Evolutionary conservation across 441 rosid genomes (phyloP).

Genomic region (Corymbia citriodora): DNA sequence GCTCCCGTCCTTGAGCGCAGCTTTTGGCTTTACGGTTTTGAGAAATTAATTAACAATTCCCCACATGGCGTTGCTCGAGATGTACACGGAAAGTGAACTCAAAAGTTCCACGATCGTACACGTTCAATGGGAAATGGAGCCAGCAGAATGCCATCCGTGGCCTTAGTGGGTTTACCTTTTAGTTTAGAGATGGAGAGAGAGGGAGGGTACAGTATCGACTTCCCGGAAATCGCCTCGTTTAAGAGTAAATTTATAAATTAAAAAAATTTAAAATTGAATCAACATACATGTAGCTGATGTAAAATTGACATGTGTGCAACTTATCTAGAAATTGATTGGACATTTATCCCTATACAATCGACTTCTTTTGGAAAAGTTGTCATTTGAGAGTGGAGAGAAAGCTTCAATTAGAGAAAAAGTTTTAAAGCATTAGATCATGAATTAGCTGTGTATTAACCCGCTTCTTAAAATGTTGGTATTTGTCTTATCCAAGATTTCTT

Average conservation of each 20-base stretch:
- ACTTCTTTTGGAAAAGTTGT: rapidly evolving
- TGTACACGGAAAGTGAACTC: not conserved
- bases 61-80: not conserved
- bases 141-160: not conserved
- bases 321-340: not conserved
- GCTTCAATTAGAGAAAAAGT: not conserved
- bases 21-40: not conserved
- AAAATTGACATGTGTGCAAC: not conserved
- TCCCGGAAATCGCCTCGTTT: not conserved
- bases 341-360: no score
- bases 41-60: not conserved
- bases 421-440: not conserved
- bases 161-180: not conserved
- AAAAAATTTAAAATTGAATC: no score
- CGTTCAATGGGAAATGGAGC: not conserved
- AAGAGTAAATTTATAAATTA: no score
- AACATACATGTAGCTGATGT: not conserved
- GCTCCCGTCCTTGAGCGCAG: not conserved
- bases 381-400: not conserved
- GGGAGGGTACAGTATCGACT: not conserved
- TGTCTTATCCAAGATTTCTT: not conserved
- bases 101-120: not conserved
- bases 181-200: not conserved
- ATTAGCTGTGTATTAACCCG: not conserved
- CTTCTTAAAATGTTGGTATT: not conserved